Evolutionary conservation across 2,329 filamentous ascomycete species (phyloP).

Genomic region (Fusarium begoniae): DNA sequence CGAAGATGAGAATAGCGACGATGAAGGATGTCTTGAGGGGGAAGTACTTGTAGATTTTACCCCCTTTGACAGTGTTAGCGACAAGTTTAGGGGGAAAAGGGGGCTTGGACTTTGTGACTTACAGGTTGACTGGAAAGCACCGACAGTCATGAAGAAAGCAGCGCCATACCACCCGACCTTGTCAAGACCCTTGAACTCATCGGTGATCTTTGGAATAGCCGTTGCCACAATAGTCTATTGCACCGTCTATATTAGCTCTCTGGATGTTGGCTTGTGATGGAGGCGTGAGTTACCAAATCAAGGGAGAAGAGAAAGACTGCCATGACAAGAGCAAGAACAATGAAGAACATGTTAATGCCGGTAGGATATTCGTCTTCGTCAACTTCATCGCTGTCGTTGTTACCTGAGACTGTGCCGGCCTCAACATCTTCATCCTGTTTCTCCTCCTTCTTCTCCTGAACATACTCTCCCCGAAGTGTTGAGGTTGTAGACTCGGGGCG

Average conservation of each 20-base stretch:
- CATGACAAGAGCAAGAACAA: constrained; percentile 58
- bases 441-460: constrained; percentile 42
- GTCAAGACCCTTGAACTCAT: constrained; percentile 60
- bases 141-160: constrained; percentile 61
- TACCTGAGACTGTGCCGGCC: constrained; percentile 32
- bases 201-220: constrained; percentile 65
- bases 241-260: not conserved
- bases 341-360: constrained; percentile 52
- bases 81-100: not conserved
- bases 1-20: constrained; percentile 59
- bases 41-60: constrained; percentile 63
- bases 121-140: constrained; percentile 56
- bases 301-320: constrained; percentile 61
- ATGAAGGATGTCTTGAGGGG: constrained; percentile 61
- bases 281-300: constrained; percentile 51
- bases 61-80: constrained; percentile 47
- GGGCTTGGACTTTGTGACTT: constrained; percentile 29
- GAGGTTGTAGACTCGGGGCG: constrained; percentile 44
- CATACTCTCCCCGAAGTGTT: constrained; percentile 44
- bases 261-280: not conserved
- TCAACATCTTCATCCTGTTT: constrained; percentile 34
- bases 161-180: constrained; percentile 69
- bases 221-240: constrained; percentile 64
- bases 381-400: constrained; percentile 29
- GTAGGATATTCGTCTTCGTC: constrained; percentile 51